Percentiles rank a stretch among this genome's conserved stretches.
Conservation (phyloP, 805 yeast genomes). For the Kazachstania kunashirensis region DNA sequence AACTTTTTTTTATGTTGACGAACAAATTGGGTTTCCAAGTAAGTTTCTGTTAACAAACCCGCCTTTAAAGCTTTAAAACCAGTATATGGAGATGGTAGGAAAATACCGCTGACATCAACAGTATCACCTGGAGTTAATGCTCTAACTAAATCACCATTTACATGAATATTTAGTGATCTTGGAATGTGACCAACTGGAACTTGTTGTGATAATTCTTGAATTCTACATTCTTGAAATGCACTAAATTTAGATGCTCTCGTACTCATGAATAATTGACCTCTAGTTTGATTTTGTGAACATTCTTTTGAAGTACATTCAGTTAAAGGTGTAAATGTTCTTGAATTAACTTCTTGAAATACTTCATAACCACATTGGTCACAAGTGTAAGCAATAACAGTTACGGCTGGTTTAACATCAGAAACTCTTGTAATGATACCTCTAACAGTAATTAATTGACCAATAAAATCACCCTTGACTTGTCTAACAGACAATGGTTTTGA, state of each 20-base stretch:
- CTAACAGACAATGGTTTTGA: slow-evolving; percentile 73
- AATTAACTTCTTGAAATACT: slow-evolving; percentile 86
- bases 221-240: slow-evolving; percentile 89
- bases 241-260: slow-evolving; percentile 94
- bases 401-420: slow-evolving; percentile 90
- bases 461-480: slow-evolving; percentile 70
- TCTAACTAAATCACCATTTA: slow-evolving; percentile 88
- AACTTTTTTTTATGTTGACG: slow-evolving; percentile 85
- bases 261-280: slow-evolving; percentile 83
- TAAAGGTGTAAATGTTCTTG: slow-evolving; percentile 79
- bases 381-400: slow-evolving; percentile 86
- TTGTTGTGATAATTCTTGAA: slow-evolving; percentile 91
- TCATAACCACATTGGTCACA: slow-evolving; percentile 97
- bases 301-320: slow-evolving; percentile 74
- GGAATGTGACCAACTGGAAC: slow-evolving; percentile 99
- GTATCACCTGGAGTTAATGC: slow-evolving; percentile 87
- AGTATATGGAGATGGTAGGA: slow-evolving; percentile 89
- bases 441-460: slow-evolving; percentile 83
- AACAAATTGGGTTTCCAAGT: slow-evolving; percentile 76
- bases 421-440: slow-evolving; percentile 93
- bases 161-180: slow-evolving; percentile 70
- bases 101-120: slow-evolving; percentile 87
- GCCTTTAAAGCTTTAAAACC: slow-evolving; percentile 90
- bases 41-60: slow-evolving; percentile 89
- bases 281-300: slow-evolving; percentile 68